Evolutionary conservation across 768 basidiomycete species (phyloP).

Genomic region (Mrakia blollopis): DNA sequence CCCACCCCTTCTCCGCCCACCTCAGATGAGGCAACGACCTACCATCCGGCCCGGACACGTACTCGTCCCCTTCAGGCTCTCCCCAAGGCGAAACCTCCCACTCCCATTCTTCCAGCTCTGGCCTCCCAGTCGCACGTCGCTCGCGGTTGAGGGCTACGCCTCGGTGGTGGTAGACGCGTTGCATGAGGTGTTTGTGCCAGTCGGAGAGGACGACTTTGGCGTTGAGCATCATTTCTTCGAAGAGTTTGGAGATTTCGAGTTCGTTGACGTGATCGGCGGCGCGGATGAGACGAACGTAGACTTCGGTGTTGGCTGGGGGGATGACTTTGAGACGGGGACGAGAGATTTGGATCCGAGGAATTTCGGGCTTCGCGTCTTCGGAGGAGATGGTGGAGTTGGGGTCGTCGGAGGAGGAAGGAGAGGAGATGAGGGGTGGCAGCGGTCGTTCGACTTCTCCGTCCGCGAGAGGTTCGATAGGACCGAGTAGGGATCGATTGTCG

Average conservation of each 20-base stretch:
- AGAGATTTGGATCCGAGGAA: background rate
- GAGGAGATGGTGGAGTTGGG: no score
- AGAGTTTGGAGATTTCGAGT: background rate
- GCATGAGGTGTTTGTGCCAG: background rate
- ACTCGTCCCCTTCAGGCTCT: background rate
- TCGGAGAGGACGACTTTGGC: background rate
- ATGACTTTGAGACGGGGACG: background rate
- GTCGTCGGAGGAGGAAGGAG: no score
- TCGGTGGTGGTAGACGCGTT: background rate
- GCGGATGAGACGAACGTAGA: conserved; percentile 13
- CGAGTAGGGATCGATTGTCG: background rate
- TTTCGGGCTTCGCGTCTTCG: no score
- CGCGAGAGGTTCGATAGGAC: background rate
- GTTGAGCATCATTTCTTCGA: conserved; percentile 10
- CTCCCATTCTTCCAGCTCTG: background rate
- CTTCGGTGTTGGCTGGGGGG: background rate
- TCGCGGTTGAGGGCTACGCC: no score
- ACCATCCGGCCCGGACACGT: background rate
- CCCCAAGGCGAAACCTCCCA: conserved; percentile 6
- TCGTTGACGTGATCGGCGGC: no score
- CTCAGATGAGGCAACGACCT: background rate
- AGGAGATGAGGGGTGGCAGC: no score
- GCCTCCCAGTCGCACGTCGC: background rate
- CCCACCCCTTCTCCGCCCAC: background rate
- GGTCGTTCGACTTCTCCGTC: background rate